These are phyloP conservation scores for Suhomyces taliae DNA, from an alignment of 1,139 yeast species.

Conservation along the genomic window DNA sequence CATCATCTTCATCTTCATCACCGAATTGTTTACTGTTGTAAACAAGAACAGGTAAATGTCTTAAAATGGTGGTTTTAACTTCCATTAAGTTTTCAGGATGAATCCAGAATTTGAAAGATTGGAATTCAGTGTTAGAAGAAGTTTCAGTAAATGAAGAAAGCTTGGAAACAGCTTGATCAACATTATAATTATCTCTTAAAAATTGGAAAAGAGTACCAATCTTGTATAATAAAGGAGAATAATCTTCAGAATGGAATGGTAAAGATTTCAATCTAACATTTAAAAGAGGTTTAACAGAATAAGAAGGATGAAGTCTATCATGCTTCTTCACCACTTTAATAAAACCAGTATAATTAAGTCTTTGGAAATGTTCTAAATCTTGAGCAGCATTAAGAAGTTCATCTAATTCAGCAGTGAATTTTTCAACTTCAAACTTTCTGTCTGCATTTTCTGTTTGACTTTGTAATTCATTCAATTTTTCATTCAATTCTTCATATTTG, in stretches of 20 bases:
- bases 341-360: constrained; percentile 93
- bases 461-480: constrained; percentile 65
- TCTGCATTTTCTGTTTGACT: constrained; percentile 33
- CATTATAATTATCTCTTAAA: constrained; percentile 63
- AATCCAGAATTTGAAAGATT: constrained; percentile 89
- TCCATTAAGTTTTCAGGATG: constrained; percentile 97
- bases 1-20: constrained; percentile 27
- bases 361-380: constrained; percentile 84
- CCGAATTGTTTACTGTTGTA: constrained; percentile 47
- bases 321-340: constrained; percentile 93
- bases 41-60: constrained; percentile 89
- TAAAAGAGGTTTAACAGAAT: constrained; percentile 83
- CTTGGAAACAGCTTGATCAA: constrained; percentile 42
- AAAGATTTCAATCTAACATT: constrained; percentile 83
- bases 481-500: constrained; percentile 69
- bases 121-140: constrained; percentile 57
- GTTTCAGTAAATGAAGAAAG: constrained; percentile 49
- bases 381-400: constrained; percentile 72
- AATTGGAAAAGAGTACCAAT: constrained; percentile 79
- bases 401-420: constrained; percentile 69
- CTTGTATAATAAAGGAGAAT: constrained; percentile 85
- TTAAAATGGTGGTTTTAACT: constrained; percentile 87
- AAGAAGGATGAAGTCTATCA: constrained; percentile 82
- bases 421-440: constrained; percentile 48
- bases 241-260: constrained; percentile 94